Percentiles rank a stretch among this genome's conserved stretches.
Conservation (phyloP, 2,329 filamentous ascomycete genomes). For the Botryotinia convoluta region DNA sequence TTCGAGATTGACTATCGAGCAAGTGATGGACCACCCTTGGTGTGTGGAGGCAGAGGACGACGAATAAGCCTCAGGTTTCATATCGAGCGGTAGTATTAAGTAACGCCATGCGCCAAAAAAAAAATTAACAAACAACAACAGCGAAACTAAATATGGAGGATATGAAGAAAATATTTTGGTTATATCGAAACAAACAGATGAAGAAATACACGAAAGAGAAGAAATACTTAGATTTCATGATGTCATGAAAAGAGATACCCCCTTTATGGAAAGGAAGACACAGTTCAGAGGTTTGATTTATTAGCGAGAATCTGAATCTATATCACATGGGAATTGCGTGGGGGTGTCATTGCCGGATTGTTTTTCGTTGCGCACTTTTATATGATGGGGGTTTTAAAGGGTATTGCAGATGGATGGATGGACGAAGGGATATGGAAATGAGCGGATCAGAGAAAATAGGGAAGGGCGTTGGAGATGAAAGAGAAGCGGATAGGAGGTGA, state of each 20-base stretch:
- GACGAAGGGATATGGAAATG: background rate
- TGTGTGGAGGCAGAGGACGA: slow-evolving; percentile 25
- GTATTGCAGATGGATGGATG: background rate
- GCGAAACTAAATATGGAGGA: background rate
- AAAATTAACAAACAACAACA: slow-evolving; percentile 3
- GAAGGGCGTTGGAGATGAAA: background rate
- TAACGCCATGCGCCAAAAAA: background rate
- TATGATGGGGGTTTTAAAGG: background rate
- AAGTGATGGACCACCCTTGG: slow-evolving; percentile 91
- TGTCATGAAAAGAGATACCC: slow-evolving; percentile 20
- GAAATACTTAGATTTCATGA: slow-evolving; percentile 21
- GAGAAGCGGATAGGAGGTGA: background rate
- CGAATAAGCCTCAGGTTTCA: slow-evolving; percentile 31
- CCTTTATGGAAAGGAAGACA: slow-evolving; percentile 20
- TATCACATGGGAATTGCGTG: background rate
- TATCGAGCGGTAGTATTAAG: slow-evolving; percentile 18
- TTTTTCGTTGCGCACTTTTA: slow-evolving; percentile 6
- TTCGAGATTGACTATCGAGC: slow-evolving; percentile 77
- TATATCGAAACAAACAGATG: background rate
- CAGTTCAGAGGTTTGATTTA: slow-evolving; percentile 18
- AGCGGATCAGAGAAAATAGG: background rate
- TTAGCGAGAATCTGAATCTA: slow-evolving; percentile 9
- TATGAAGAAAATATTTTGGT: background rate
- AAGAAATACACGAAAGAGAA: slow-evolving; percentile 6
- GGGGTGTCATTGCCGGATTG: background rate